A percentile compares a stretch with the other conserved stretches of the same genome.
Conservation (phyloP, 768 basidiomycete genomes). For the Megacollybia marginata region DNA sequence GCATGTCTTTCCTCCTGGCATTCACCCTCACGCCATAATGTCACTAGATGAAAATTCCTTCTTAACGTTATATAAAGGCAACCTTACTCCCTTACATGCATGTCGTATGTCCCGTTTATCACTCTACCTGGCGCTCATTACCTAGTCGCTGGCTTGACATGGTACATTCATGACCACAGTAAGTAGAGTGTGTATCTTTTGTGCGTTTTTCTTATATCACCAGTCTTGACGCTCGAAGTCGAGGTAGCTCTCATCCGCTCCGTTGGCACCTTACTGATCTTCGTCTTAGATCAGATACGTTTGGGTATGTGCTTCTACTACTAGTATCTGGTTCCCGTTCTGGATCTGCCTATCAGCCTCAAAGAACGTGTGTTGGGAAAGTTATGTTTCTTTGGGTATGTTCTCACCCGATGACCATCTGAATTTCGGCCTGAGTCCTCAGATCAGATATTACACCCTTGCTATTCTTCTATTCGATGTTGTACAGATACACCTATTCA, state of each 20-base stretch:
- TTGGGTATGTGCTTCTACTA: conserved; percentile 23
- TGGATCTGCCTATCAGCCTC: conserved; percentile 18
- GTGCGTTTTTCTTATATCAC: background rate
- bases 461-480: conserved; percentile 35
- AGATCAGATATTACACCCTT: conserved; percentile 44
- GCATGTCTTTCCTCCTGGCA: background rate
- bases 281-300: conserved; percentile 24
- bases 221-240: conserved; percentile 27
- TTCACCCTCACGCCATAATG: background rate
- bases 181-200: conserved; percentile 1
- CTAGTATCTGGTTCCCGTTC: background rate
- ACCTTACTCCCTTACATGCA: conserved; percentile 11
- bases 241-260: conserved; percentile 14
- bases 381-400: conserved; percentile 35
- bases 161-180: conserved; percentile 32
- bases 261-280: background rate
- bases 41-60: conserved; percentile 5
- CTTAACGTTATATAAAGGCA: conserved; percentile 8
- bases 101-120: conserved; percentile 9
- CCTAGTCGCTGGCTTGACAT: conserved; percentile 25
- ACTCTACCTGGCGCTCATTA: background rate
- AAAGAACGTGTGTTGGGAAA: conserved; percentile 26
- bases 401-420: background rate
- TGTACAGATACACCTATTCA: conserved; percentile 36
- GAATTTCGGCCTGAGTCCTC: background rate